Conservation (phyloP, 108 stramenopile species). For the Skeletonema costatum region DNA sequence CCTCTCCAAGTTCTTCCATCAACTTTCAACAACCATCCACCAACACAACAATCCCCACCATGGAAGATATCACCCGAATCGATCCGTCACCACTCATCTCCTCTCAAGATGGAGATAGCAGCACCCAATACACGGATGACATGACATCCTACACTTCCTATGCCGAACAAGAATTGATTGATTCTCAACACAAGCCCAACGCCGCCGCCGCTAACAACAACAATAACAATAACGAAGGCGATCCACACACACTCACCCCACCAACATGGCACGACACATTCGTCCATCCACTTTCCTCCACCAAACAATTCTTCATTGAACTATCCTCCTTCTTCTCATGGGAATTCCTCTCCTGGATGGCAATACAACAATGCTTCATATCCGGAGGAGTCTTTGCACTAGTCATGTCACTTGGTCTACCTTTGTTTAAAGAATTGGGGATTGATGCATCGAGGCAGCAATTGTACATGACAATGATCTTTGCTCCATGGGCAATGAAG, state of each 20-base stretch:
- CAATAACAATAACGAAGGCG: not conserved
- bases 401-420: conserved; percentile 43
- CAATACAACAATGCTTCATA: conserved; percentile 32
- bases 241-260: conserved; percentile 1
- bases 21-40: not conserved
- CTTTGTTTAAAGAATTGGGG: conserved; percentile 44
- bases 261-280: conserved; percentile 17
- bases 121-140: not conserved
- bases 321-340: conserved; percentile 34
- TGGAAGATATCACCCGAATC: not conserved
- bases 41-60: not conserved
- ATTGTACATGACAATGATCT: conserved; percentile 43
- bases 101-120: not conserved
- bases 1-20: not conserved
- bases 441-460: conserved; percentile 47
- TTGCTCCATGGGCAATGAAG: conserved; percentile 51
- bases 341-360: conserved; percentile 46
- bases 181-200: not conserved
- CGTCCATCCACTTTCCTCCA: conserved; percentile 21
- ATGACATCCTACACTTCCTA: not conserved
- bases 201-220: not conserved
- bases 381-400: conserved; percentile 35
- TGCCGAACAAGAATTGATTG: not conserved
- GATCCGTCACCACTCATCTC: not conserved
- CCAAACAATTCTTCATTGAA: conserved; percentile 20